Conservation (phyloP, 2,329 filamentous ascomycete species). For the Lasiodiplodia citricola region DNA sequence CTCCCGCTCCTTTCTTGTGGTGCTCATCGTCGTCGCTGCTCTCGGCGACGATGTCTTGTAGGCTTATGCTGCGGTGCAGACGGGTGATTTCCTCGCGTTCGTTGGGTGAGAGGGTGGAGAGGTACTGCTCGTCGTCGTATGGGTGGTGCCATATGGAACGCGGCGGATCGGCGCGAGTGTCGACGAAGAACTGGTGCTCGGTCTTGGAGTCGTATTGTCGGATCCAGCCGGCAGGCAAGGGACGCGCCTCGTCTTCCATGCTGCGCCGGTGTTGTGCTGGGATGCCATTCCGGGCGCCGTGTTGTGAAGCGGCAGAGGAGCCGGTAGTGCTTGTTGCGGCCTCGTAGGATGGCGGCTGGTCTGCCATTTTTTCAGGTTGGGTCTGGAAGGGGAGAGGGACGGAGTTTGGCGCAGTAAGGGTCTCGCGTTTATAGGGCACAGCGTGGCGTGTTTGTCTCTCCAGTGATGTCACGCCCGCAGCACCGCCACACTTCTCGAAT, state of each 20-base stretch:
- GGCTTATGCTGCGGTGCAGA: slow-evolving; percentile 42
- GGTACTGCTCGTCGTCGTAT: slow-evolving; percentile 63
- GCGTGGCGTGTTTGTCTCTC: slow-evolving; percentile 7
- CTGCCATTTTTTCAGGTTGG: slow-evolving; percentile 3
- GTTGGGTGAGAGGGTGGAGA: slow-evolving; percentile 53
- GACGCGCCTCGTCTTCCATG: slow-evolving; percentile 66
- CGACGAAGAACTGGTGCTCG: slow-evolving; percentile 67
- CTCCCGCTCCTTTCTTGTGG: slow-evolving; percentile 26
- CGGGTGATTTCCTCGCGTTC: slow-evolving; percentile 56
- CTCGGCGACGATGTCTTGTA: slow-evolving; percentile 47
- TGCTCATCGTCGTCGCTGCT: slow-evolving; percentile 51
- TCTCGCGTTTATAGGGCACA: neutral
- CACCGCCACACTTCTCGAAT: neutral
- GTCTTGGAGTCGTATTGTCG: slow-evolving; percentile 60
- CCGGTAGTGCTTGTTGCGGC: slow-evolving; percentile 35
- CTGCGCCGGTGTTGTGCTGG: slow-evolving; percentile 58
- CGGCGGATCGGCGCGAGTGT: slow-evolving; percentile 60
- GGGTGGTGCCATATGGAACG: slow-evolving; percentile 67
- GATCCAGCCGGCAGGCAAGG: slow-evolving; percentile 62
- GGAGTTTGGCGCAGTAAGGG: neutral
- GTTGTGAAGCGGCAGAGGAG: slow-evolving; percentile 28
- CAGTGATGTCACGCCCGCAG: neutral
- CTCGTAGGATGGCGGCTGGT: slow-evolving; percentile 40
- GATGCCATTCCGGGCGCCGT: slow-evolving; percentile 57
- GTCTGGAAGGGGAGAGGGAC: neutral